Base-by-base conservation (phyloP, 2,329 filamentous ascomycete species). In the Coniochaeta sp. region DNA sequence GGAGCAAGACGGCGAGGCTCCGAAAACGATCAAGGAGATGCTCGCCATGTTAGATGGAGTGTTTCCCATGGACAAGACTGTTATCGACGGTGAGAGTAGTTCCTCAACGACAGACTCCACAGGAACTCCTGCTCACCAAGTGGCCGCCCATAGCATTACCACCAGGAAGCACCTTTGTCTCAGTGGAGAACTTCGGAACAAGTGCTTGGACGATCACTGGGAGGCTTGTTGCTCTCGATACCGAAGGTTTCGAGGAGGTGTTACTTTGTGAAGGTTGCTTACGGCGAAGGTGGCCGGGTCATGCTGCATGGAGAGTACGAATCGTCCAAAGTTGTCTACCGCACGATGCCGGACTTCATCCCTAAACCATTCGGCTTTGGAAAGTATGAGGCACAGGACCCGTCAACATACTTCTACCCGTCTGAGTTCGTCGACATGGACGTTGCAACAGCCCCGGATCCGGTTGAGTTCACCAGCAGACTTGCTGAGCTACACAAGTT, bases 171-270 rank as follows among this genome's bases (percentile, higher is more conserved):
- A 59, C 57, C 1, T 58, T 62, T 8, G 24, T 59, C 6, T 62
- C 60, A 16, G 61, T 62, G 0, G 32, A 60, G 26, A 56, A 40
- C 44, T 61, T 55, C 32, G 61, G 60, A 14, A 58, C 40, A 4
- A 60, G 59, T 36, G 61, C 59, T 7, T 63, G 58, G 58, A 62
- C 61, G 0, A 44, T 59, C 26, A 62, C 63, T 9, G 47, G 62
- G 0, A 59, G 58, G 28, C 38, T 63, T 22, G 47, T 42, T 3
- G 58, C 57, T 7, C n/a, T 14, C 1, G 26, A 47, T 5, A 8
- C 22, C 12, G 24, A 32, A 9, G 44, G 56, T 26, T 12, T 9
- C 14, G 34, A 60, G 16, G 17, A 59, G 44, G 8, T 24, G 2
- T 17, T 55, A 28, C 14, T 55, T 55, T 5, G 2, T 32, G 4